Evolutionary conservation across 176 grass and related monocot species (phyloP).

Genomic region (Hordeum vulgare): MorexV3_pseudomolecules_assembly NC_058524.1:30384372-30384871

Average conservation of each 20-base stretch:
- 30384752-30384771: neutral
- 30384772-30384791: neutral
- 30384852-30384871: neutral
- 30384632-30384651: neutral
- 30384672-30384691: neutral
- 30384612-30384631: neutral
- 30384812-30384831: neutral
- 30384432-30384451: too few relatives aligned
- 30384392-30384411: neutral
- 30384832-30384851: neutral
- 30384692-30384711: neutral
- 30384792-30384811: neutral
- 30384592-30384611: neutral
- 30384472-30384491: neutral
- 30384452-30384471: too few relatives aligned
- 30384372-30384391: neutral
- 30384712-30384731: neutral
- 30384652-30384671: neutral
- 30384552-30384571: neutral
- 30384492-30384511: conserved; percentile 10
- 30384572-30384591: neutral
- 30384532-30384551: neutral
- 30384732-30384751: neutral
- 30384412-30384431: neutral
- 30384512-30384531: conserved; percentile 4